A percentile compares a stretch with the other conserved stretches of the same genome.
Conservation (phyloP, 257 asterid species). For the Rehmannia glutinosa region DNA sequence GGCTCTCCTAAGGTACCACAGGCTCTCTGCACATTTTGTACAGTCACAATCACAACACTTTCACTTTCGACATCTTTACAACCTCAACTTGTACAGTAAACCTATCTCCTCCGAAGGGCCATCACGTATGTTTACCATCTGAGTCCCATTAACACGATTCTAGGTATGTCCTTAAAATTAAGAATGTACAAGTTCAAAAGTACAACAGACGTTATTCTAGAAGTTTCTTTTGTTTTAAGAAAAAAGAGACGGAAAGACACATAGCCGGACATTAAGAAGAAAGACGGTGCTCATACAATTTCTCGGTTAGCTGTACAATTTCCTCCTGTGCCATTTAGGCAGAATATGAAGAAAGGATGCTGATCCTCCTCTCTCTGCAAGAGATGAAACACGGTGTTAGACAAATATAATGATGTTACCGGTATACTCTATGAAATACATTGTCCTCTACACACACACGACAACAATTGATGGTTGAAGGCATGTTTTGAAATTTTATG, state of each 20-base stretch:
- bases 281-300: constrained; percentile 33
- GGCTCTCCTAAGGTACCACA: too few relatives aligned
- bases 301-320: constrained; percentile 70
- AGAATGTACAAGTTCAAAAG: constrained; percentile 45
- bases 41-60: constrained; percentile 30
- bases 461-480: too few relatives aligned
- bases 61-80: constrained; percentile 35
- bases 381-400: not conserved
- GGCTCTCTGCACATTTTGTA: constrained; percentile 4
- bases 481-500: too few relatives aligned
- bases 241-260: constrained; percentile 26
- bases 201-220: constrained; percentile 45
- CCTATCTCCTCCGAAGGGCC: constrained; percentile 37
- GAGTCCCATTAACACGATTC: constrained; percentile 41
- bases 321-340: constrained; percentile 30
- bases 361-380: constrained; percentile 82
- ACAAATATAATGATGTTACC: not conserved
- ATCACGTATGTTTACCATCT: constrained; percentile 34
- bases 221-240: constrained; percentile 26
- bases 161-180: constrained; percentile 41
- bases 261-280: constrained; percentile 21
- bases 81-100: constrained; percentile 39
- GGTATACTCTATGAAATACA: too few relatives aligned
- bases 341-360: constrained; percentile 40
- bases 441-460: too few relatives aligned